These are phyloP conservation scores for Candida sp. DNA, from an alignment of 1,139 yeast genomes.

Conservation along the genomic window DNA sequence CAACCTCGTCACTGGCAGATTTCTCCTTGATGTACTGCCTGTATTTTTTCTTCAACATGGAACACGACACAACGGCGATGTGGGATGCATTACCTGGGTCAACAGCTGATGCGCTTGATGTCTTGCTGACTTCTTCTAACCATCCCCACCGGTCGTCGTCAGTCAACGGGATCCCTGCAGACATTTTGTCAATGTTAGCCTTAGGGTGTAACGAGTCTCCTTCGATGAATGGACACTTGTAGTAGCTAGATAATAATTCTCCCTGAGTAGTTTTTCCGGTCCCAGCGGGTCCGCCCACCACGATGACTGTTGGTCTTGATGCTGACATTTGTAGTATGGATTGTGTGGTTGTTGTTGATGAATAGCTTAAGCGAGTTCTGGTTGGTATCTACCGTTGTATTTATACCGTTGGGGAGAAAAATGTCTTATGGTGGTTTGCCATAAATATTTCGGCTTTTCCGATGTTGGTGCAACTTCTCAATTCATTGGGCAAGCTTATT, in stretches of 20 bases:
- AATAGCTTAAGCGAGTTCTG: background rate
- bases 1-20: conserved; percentile 32
- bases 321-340: conserved; percentile 1
- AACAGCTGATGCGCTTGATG: conserved; percentile 39
- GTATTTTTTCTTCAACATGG: conserved; percentile 77
- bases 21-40: conserved; percentile 56
- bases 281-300: conserved; percentile 92
- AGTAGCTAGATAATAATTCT: conserved; percentile 44
- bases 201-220: conserved; percentile 85
- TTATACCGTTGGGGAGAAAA: background rate
- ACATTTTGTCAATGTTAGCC: conserved; percentile 82
- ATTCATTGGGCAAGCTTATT: background rate
- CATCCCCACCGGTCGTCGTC: conserved; percentile 96
- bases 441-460: background rate
- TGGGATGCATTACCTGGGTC: conserved; percentile 26
- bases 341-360: background rate
- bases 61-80: conserved; percentile 72
- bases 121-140: conserved; percentile 58
- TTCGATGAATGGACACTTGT: conserved; percentile 67
- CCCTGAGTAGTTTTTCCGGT: conserved; percentile 91
- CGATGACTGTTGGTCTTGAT: conserved; percentile 30
- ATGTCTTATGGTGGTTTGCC: background rate
- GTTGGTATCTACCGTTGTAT: no score
- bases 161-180: conserved; percentile 73
- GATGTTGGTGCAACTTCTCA: background rate